Percentiles rank a stretch among this genome's conserved stretches.
Conservation (phyloP, 2,329 filamentous ascomycete genomes). For the Clonostachys chloroleuca region DNA sequence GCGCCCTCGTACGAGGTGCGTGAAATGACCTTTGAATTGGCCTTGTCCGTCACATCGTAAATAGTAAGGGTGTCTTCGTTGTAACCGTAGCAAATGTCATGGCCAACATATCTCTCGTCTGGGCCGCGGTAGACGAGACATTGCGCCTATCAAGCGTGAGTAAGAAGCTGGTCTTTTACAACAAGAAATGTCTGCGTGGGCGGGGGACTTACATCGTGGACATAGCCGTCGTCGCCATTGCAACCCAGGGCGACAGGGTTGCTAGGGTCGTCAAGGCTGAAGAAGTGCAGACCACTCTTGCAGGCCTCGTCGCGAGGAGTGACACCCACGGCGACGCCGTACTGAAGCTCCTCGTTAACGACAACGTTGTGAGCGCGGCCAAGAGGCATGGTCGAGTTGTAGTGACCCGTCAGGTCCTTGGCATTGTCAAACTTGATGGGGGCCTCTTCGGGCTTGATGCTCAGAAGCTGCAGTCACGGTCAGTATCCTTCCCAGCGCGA, state of each 20-base stretch:
- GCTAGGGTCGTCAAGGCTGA: slow-evolving; percentile 36
- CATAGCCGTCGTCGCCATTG: slow-evolving; percentile 41
- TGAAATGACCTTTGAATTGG: slow-evolving; percentile 37
- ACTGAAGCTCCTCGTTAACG: slow-evolving; percentile 21
- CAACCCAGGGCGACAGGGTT: slow-evolving; percentile 44
- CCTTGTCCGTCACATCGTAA: slow-evolving; percentile 43
- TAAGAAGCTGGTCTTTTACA: background rate
- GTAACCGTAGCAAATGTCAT: slow-evolving; percentile 49
- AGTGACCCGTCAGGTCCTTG: slow-evolving; percentile 23
- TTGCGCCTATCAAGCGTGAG: slow-evolving; percentile 28
- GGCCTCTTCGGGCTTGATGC: slow-evolving; percentile 27
- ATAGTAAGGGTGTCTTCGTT: slow-evolving; percentile 46
- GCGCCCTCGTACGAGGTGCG: slow-evolving; percentile 50
- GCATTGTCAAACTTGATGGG: slow-evolving; percentile 19
- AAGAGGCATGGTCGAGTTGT: slow-evolving; percentile 13
- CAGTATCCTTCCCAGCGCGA: too few species aligned
- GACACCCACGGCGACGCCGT: slow-evolving; percentile 39
- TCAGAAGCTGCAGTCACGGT: slow-evolving; percentile 20
- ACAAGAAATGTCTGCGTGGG: background rate
- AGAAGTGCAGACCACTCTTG: slow-evolving; percentile 28
- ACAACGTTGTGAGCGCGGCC: slow-evolving; percentile 30
- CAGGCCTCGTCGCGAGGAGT: slow-evolving; percentile 40
- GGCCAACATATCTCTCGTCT: slow-evolving; percentile 34
- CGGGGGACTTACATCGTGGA: slow-evolving; percentile 28
- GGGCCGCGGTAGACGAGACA: slow-evolving; percentile 47